Evolutionary conservation across 495 filamentous ascomycete genomes (phyloP), one percentile per base, ranked within the genome.

Genomic region (Aspergillus conjunctus): DNA sequence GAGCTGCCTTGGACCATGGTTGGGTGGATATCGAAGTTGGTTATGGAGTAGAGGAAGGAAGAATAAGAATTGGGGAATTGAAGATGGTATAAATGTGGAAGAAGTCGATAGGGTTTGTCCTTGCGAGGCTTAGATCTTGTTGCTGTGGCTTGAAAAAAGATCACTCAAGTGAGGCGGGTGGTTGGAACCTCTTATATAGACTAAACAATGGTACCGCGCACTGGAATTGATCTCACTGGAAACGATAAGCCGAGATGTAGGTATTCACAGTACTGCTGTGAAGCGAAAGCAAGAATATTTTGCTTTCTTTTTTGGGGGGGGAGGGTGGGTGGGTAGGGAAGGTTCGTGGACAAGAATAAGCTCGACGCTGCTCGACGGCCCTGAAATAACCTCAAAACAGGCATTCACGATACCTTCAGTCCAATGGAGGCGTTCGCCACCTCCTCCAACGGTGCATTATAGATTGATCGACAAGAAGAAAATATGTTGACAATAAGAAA

Each of bases 1-100:
- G 60, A 3, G 46, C 37, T 51, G 14, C 17, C 33, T 54, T 57
- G 56, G 33, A 67, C 69, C 75, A 77, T 77, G 26, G 30, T 68
- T 48, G 11, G 10, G 7, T 34, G 7, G n/a, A 26, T 21, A 41
- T 45, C 30, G 53, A 17, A 12, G 17, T 18, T 7, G 11, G 21
- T 9, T 18, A 22, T 49, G 37, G 11, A 11, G 18, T 26, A 46
- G 22, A 18, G 34, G 32, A 21, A 18, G 22, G 22, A 21, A 20
- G 7, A 18, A 1, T 34, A 30, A 15, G 45, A 32, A 14, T 14
- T 9, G 22, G 34, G 34, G 54, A 10, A 56, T 10, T 46, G n/a
- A 26, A 8, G 8, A 17, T 48, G 15, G n/a, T 39, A 48, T 11
- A 26, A 26, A 26, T 26, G 26, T 26, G 26, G 26, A 20, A 22